Evolutionary conservation across 208 protist species (phyloP).

Genomic region (Herpetomonas tarakana): DNA sequence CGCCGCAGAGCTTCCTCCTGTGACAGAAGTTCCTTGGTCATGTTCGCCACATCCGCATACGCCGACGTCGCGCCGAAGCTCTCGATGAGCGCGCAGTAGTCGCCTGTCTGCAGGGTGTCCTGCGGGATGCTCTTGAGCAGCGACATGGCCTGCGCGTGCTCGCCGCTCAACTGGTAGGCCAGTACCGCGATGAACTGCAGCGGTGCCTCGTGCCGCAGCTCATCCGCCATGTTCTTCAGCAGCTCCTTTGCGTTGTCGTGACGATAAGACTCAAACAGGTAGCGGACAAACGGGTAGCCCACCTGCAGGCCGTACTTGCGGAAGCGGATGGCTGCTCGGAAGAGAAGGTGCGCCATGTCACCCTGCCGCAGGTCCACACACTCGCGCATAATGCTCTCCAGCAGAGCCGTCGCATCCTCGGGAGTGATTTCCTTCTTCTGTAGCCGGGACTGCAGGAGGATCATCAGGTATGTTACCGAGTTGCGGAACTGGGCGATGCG

Average conservation of each 20-base stretch:
- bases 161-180: slow-evolving; percentile 66
- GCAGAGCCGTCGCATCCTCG: slow-evolving; percentile 61
- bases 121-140: slow-evolving; percentile 49
- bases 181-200: slow-evolving; percentile 67
- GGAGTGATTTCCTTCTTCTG: slow-evolving; percentile 70
- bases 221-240: slow-evolving; percentile 84
- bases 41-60: slow-evolving; percentile 43
- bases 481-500: slow-evolving; percentile 87
- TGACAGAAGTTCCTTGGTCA: slow-evolving; percentile 24
- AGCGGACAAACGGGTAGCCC: slow-evolving; percentile 51
- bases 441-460: slow-evolving; percentile 79
- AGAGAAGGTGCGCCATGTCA: slow-evolving; percentile 90
- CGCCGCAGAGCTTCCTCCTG: not conserved
- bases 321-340: slow-evolving; percentile 87
- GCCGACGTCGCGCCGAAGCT: slow-evolving; percentile 49
- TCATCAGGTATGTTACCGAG: slow-evolving; percentile 90
- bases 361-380: slow-evolving; percentile 87
- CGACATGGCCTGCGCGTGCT: slow-evolving; percentile 24
- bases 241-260: slow-evolving; percentile 73
- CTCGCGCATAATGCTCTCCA: slow-evolving; percentile 86
- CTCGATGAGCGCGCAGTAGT: slow-evolving; percentile 75
- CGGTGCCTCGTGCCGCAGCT: slow-evolving; percentile 46
- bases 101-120: slow-evolving; percentile 34
- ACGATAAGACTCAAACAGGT: slow-evolving; percentile 86
- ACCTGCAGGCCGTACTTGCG: slow-evolving; percentile 81